A percentile compares a stretch with the other conserved stretches of the same genome.
phyloP scores from a whole-genome alignment of 2,329 filamentous ascomycete species.

The Elsinoe fawcettii region DNA sequence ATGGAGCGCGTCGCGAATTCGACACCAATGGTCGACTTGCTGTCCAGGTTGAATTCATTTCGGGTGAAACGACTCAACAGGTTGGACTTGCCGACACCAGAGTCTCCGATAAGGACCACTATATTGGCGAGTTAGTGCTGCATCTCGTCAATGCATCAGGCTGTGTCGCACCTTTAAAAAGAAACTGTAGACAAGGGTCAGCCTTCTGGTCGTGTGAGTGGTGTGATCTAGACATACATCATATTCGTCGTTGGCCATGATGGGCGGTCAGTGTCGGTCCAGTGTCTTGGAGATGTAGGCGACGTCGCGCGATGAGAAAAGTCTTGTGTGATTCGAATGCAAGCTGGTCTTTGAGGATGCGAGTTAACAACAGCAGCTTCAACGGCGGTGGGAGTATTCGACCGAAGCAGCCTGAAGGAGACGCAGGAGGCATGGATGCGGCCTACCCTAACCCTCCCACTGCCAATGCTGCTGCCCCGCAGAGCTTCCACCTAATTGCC shows the following conservation, averaged over 20 bases:
- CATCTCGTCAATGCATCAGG: conserved; percentile 14
- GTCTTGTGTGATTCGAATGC: conserved; percentile 2
- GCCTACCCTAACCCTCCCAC: not conserved
- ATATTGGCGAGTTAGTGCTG: conserved; percentile 20
- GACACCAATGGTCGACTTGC: conserved; percentile 98
- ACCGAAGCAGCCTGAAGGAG: not conserved
- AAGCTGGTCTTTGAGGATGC: conserved; percentile 4
- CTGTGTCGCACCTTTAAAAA: conserved; percentile 78
- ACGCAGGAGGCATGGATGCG: not conserved
- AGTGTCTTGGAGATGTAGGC: not conserved
- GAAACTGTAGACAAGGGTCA: conserved; percentile 60
- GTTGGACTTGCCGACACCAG: conserved; percentile 99
- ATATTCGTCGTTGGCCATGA: conserved; percentile 99
- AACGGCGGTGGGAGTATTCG: not conserved
- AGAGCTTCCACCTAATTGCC: not conserved
- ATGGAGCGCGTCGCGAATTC: conserved; percentile 98
- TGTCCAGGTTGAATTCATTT: conserved; percentile 99
- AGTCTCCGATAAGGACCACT: conserved; percentile 99
- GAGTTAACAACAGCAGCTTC: not conserved
- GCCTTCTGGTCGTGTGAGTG: conserved; percentile 25
- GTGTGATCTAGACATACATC: conserved; percentile 60
- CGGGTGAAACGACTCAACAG: conserved; percentile 98
- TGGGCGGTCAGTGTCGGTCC: conserved; percentile 28
- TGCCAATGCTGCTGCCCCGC: not conserved
- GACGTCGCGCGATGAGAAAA: conserved; percentile 1